A percentile compares a stretch with the other conserved stretches of the same genome.
Evolutionary conservation across 1,284 basidiomycete genomes (phyloP).

Genomic region (Baeospora myosura): DNA sequence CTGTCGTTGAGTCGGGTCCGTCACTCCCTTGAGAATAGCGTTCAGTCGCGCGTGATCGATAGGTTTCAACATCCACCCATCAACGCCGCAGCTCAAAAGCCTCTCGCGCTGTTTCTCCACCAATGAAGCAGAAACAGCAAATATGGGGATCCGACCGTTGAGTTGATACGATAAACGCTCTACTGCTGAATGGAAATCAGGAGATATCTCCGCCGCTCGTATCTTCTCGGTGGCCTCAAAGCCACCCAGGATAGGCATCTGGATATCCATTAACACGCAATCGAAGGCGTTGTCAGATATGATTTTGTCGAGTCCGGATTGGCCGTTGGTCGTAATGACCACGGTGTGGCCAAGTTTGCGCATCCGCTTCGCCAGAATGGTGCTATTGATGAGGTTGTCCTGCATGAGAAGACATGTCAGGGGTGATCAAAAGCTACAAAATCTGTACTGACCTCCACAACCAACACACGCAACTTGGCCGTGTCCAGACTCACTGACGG

Average conservation of each 20-base stretch:
- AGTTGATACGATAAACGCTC: conserved; percentile 39
- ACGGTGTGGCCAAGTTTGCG: conserved; percentile 63
- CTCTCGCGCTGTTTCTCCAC: conserved; percentile 56
- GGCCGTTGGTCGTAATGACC: conserved; percentile 67
- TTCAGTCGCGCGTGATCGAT: conserved; percentile 71
- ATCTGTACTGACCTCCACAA: conserved; percentile 57
- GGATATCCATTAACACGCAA: conserved; percentile 79
- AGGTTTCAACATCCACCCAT: conserved; percentile 86
- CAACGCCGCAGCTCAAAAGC: conserved; percentile 58
- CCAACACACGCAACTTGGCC: conserved; percentile 48
- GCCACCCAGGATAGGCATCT: conserved; percentile 82
- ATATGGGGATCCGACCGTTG: conserved; percentile 73
- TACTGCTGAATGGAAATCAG: conserved; percentile 7
- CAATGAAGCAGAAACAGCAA: conserved; percentile 79
- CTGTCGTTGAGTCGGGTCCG: conserved; percentile 43
- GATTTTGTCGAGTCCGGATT: conserved; percentile 66
- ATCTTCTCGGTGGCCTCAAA: conserved; percentile 68
- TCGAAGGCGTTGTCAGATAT: conserved; percentile 61
- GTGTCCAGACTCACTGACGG: not conserved
- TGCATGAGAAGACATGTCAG: conserved; percentile 18
- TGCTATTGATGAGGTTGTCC: conserved; percentile 76
- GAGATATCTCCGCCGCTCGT: conserved; percentile 46
- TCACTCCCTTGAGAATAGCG: conserved; percentile 54
- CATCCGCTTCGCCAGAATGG: conserved; percentile 67
- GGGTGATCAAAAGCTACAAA: not conserved